phyloP scores from a whole-genome alignment of 345 rosid species.

The Ricinus communis region DNA sequence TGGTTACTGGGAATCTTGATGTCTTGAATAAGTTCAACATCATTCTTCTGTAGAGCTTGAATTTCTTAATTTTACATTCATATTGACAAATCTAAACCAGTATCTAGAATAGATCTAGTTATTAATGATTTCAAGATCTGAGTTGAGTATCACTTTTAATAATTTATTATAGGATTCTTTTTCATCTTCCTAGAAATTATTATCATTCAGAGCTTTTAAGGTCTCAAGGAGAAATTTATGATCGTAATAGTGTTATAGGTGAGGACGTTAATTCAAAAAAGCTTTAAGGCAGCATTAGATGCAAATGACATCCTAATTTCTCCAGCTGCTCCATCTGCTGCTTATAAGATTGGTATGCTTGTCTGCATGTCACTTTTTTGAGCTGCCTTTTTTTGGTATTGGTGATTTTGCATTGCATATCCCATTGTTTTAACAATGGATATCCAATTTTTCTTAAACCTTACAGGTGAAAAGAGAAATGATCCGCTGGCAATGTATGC shows the following conservation, averaged over 20 bases:
- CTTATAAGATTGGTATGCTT: constrained; percentile 76
- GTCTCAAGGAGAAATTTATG: constrained; percentile 29
- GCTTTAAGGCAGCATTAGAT: constrained; percentile 69
- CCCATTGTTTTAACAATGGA: background rate
- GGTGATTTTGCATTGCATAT: background rate
- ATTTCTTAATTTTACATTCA: background rate
- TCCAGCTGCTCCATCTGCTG: constrained; percentile 92
- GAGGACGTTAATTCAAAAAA: constrained; percentile 66
- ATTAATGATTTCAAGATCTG: background rate
- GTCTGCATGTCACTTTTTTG: background rate
- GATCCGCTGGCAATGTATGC: constrained; percentile 96
- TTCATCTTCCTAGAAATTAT: background rate
- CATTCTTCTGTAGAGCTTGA: background rate
- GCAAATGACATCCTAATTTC: constrained; percentile 80
- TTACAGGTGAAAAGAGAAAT: constrained; percentile 77
- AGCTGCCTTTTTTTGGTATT: background rate
- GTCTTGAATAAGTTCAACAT: background rate
- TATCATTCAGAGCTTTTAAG: background rate
- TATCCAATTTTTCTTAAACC: constrained; percentile 3
- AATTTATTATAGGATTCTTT: background rate
- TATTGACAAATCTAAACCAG: background rate
- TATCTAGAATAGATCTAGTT: background rate
- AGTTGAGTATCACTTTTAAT: background rate
- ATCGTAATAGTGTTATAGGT: constrained; percentile 51
- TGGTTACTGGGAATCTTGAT: background rate